Conservation (phyloP, 2,329 filamentous ascomycete genomes). For the Emergomyces orientalis region DNA sequence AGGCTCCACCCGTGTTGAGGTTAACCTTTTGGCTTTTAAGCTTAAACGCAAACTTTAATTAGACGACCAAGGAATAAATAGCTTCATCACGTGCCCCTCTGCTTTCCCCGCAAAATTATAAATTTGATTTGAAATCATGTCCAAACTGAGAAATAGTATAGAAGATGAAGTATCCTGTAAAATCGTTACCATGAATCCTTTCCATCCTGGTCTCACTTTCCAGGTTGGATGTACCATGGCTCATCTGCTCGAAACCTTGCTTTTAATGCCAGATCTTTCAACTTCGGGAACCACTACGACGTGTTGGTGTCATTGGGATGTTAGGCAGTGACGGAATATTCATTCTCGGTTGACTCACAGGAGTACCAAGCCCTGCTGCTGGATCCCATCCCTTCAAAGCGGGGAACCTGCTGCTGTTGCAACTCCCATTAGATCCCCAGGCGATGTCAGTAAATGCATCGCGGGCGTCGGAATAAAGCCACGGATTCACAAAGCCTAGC, state of each 20-base stretch:
- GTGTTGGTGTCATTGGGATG: too few relatives aligned
- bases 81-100: neutral
- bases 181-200: too few relatives aligned
- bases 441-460: constrained; percentile 42
- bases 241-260: neutral
- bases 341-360: constrained; percentile 8
- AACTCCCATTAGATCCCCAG: constrained; percentile 40
- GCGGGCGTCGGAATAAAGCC: constrained; percentile 44
- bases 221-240: neutral
- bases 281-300: neutral
- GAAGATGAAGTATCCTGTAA: too few relatives aligned
- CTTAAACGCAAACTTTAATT: constrained; percentile 2
- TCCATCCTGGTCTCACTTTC: neutral
- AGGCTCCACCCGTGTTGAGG: neutral
- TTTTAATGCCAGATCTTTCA: neutral
- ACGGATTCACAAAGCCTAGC: constrained; percentile 54
- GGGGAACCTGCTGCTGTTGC: constrained; percentile 40
- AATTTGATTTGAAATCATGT: too few relatives aligned
- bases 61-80: neutral
- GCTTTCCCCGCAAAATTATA: neutral
- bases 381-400: constrained; percentile 44
- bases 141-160: too few relatives aligned
- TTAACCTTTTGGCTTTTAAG: neutral
- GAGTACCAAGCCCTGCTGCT: constrained; percentile 37
- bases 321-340: neutral